Base-by-base conservation (phyloP, 1,284 basidiomycete genomes). In the Cronartium quercuum region DNA sequence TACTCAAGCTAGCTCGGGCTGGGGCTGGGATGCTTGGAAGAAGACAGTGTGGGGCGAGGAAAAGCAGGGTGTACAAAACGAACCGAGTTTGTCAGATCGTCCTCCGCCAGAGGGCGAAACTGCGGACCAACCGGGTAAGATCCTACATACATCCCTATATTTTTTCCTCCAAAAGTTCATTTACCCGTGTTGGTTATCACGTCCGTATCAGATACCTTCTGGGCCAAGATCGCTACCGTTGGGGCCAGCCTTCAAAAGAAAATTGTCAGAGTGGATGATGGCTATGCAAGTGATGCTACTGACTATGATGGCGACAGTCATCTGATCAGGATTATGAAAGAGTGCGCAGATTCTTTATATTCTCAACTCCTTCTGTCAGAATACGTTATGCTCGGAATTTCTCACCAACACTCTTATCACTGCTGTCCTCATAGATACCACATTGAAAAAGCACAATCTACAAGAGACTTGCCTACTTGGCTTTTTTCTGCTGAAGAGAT, bases 241-340 rank as follows among this genome's bases (percentile, higher is more conserved):
- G 57, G 51, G n/a, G 42, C 63, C 47, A 44, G 29, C 3, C 40
- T 74, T 35, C 71, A 74, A 47, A 74, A 74, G 34, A 74, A 66
- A 41, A 65, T 74, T 21, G 21, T 34, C 21, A 29, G 65, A 6
- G 47, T 10, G 1, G 71, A 74, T 24, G 71, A 74, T 42, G 71
- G 71, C n/a, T 74, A 74, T 35, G 71, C 63, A 40, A 74, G 71
- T 41, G 71, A 74, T 47, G 64, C 64, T 55, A 34, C 71, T 10
- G 71, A 74, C 7, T 74, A 74, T 66, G 64, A 74, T 58, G 71
- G 71, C 21, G 71, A 74, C 60, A 74, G 71, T 37, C 71, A 74
- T 74, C 37, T 74, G 24, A 74, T 58, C 40, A 58, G 71, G 64
- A 74, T 74, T 42, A 74, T 74, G 71, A 74, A 74, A 66, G 58